phyloP scores from a whole-genome alignment of 129 eudicot genomes.

The Helianthus annuus region DNA sequence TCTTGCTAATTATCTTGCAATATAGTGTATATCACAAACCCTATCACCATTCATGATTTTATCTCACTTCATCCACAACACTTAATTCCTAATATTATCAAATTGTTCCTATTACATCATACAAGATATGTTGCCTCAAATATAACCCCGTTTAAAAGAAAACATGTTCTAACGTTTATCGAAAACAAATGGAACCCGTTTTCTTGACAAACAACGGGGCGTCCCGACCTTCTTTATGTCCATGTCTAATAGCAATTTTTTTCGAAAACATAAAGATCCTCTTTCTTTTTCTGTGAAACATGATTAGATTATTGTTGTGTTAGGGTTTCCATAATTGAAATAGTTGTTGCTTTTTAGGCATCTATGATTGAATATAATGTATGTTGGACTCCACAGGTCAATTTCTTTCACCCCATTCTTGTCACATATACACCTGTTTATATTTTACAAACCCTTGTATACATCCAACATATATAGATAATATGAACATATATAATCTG shows the following conservation, averaged over 20 bases:
- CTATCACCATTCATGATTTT: background rate
- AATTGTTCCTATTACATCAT: background rate
- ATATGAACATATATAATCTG: constrained; percentile 22
- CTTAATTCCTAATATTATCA: background rate
- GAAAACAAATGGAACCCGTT: background rate
- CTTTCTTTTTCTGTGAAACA: constrained; percentile 25
- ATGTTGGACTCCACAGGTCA: constrained; percentile 18
- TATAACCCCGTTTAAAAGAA: too few relatives aligned
- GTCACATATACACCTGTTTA: constrained; percentile 29
- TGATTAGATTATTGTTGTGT: constrained; percentile 15
- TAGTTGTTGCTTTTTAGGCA: constrained; percentile 24
- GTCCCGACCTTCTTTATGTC: background rate
- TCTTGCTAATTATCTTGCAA: too few relatives aligned
- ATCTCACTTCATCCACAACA: background rate
- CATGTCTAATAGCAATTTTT: background rate
- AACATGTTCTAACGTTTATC: too few relatives aligned
- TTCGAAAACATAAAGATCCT: constrained; percentile 16
- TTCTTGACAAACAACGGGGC: background rate
- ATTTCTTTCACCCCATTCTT: constrained; percentile 25
- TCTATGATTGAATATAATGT: constrained; percentile 19
- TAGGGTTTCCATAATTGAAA: constrained; percentile 15
- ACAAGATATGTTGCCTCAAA: background rate
- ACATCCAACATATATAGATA: constrained; percentile 2
- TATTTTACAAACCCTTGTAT: constrained; percentile 10
- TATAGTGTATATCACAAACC: too few relatives aligned